Percentiles rank a stretch among this genome's conserved stretches.
phyloP scores from a whole-genome alignment of 2,329 filamentous ascomycete genomes.

The Calycina herbarum region DNA sequence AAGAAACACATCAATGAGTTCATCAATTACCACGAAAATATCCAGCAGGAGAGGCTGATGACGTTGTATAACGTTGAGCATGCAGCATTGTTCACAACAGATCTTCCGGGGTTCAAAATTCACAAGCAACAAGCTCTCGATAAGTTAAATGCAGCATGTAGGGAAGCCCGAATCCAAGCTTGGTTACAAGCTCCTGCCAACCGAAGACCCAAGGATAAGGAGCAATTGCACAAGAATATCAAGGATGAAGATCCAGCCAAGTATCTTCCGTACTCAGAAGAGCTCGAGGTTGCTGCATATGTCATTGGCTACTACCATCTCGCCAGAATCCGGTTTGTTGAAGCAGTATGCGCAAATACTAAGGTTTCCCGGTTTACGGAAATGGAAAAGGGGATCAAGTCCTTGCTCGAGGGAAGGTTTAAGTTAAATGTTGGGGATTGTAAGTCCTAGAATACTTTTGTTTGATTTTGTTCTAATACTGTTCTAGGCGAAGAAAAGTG shows the following conservation, averaged over 20 bases:
- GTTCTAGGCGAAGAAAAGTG: slow-evolving; percentile 11
- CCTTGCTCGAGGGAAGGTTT: slow-evolving; percentile 21
- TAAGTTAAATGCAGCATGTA: slow-evolving; percentile 48
- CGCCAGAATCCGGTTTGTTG: slow-evolving; percentile 63
- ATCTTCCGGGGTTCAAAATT: slow-evolving; percentile 43
- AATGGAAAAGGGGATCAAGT: slow-evolving; percentile 13
- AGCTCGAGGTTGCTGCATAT: slow-evolving; percentile 62
- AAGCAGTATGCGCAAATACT: slow-evolving; percentile 40
- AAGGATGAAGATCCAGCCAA: slow-evolving; percentile 27
- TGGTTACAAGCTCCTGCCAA: slow-evolving; percentile 27
- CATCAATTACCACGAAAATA: slow-evolving; percentile 11
- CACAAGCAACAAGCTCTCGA: slow-evolving; percentile 49
- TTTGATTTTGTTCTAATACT: slow-evolving; percentile 1
- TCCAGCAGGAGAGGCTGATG: slow-evolving; percentile 8
- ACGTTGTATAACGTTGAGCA: no score
- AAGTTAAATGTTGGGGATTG: slow-evolving; percentile 17
- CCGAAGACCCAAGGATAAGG: not conserved
- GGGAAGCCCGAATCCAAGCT: slow-evolving; percentile 50
- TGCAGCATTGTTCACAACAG: slow-evolving; percentile 23
- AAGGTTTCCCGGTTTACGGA: slow-evolving; percentile 19
- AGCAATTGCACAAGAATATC: no score
- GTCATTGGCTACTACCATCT: slow-evolving; percentile 70
- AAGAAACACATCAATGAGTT: slow-evolving; percentile 16
- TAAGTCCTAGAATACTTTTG: slow-evolving; percentile 6
- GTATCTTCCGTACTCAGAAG: slow-evolving; percentile 56